Percentiles rank a stretch among this genome's conserved stretches.
These are phyloP conservation scores for Geotrichum fermentans DNA, from an alignment of 1,139 yeast genomes.

Conservation along the genomic window DNA sequence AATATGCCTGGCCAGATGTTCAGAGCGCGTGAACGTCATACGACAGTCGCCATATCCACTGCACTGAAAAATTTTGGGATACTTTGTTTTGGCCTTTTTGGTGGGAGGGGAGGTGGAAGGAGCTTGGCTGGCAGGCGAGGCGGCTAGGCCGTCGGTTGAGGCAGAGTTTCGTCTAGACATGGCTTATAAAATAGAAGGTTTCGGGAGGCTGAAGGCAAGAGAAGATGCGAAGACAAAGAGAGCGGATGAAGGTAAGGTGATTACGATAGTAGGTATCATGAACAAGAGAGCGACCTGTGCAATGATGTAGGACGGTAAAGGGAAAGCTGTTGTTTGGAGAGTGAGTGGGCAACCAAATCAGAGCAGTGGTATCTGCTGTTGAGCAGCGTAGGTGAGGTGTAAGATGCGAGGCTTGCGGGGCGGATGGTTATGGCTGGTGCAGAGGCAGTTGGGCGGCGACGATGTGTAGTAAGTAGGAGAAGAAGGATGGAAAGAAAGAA, in stretches of 20 bases:
- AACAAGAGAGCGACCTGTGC: too few species aligned
- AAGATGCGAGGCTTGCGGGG: too few species aligned
- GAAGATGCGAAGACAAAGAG: background rate
- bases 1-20: constrained; percentile 87
- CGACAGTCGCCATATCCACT: constrained; percentile 81
- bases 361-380: too few species aligned
- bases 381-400: too few species aligned
- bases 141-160: background rate
- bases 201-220: too few species aligned
- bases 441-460: too few species aligned
- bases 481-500: background rate
- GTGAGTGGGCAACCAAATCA: too few species aligned
- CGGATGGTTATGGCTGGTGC: too few species aligned
- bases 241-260: background rate
- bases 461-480: too few species aligned
- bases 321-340: background rate
- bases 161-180: constrained; percentile 5
- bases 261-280: too few species aligned
- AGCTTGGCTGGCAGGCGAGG: background rate
- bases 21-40: constrained; percentile 85
- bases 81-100: constrained; percentile 33
- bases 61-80: constrained; percentile 65
- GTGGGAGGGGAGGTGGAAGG: constrained; percentile 2
- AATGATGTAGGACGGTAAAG: background rate
- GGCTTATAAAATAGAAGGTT: too few species aligned